Base-by-base conservation (phyloP, 805 yeast species). In the Clavispora phyllophila region DNA sequence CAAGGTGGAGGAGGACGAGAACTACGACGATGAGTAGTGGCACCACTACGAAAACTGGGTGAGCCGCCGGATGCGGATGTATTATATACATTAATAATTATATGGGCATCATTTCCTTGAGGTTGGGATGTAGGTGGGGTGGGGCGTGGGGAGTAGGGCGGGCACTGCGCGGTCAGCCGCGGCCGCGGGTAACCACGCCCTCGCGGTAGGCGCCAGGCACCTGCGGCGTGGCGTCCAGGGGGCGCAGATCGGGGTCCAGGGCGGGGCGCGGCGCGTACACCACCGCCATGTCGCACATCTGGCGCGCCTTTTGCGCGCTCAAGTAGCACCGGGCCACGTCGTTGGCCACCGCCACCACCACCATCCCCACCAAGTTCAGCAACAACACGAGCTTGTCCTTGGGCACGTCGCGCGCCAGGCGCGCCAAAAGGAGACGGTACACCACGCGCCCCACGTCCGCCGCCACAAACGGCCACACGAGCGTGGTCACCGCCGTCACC, bases 1-100 rank as follows among this genome's bases (percentile, higher is more conserved):
- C 46, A 65, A 63, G 38, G 70, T 70, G 22, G 73, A 70, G 32
- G 75, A 70, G 49, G 75, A 70, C 45, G 75, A 70, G 50, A 61
- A 70, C 49, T 70, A 70, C 51, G 75, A 70, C 45, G 75, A 70
- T 40, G 73, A 70, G 40, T 61, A 51, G 49, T 29, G 19, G n/a
- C 27, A 25, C n/a, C 33, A 29, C 23, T 34, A 29, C 20, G n/a
- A 29, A 29, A 29, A 27, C 17, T 29, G 33, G 33, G 33, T 10
- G 33, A 17, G 27, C 33, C 33, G 33, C 33, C n/a, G 33, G 33
- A 29, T 9, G 33, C 33, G 33, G 33, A 17, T 29, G 33, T 29
- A 29, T 17, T 29, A 29, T 29, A 29, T 29, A 29, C 33, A 29
- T 29, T 29, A 29, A 29, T 29, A 29, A 29, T 13, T 9, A 29